phyloP scores from a whole-genome alignment of 2,329 filamentous ascomycete species.

The Aspergillus chevalieri region DNA sequence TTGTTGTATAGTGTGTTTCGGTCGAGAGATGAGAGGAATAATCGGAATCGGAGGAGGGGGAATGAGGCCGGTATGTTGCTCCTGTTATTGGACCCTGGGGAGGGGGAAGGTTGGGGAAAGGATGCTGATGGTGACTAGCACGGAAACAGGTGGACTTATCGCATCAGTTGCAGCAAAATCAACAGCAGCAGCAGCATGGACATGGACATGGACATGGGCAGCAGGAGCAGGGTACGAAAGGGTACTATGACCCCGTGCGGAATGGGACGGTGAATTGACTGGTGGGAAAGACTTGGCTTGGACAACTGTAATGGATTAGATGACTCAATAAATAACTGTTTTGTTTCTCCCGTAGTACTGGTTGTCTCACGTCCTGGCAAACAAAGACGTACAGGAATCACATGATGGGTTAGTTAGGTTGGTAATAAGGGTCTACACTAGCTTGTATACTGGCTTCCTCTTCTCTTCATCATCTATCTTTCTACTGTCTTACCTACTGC shows the following conservation, averaged over 20 bases:
- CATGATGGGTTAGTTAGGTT: no score
- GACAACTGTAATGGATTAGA: neutral
- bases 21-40: constrained; percentile 42
- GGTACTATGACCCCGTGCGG: constrained; percentile 38
- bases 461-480: no score
- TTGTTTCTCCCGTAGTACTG: no score
- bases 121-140: neutral
- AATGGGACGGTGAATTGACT: constrained; percentile 23
- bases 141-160: constrained; percentile 14
- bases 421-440: no score
- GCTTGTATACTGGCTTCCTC: no score
- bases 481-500: no score
- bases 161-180: no score
- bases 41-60: constrained; percentile 38
- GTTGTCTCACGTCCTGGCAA: no score
- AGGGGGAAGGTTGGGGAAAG: neutral
- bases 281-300: neutral
- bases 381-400: no score
- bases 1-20: constrained; percentile 44
- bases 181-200: no score
- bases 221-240: constrained; percentile 23
- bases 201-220: no score
- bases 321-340: neutral
- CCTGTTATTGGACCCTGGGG: constrained; percentile 4
- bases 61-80: constrained; percentile 18